These are phyloP conservation scores for Myriosclerotinia curreyana DNA, from an alignment of 2,329 filamentous ascomycete species.

Conservation along the genomic window DNA sequence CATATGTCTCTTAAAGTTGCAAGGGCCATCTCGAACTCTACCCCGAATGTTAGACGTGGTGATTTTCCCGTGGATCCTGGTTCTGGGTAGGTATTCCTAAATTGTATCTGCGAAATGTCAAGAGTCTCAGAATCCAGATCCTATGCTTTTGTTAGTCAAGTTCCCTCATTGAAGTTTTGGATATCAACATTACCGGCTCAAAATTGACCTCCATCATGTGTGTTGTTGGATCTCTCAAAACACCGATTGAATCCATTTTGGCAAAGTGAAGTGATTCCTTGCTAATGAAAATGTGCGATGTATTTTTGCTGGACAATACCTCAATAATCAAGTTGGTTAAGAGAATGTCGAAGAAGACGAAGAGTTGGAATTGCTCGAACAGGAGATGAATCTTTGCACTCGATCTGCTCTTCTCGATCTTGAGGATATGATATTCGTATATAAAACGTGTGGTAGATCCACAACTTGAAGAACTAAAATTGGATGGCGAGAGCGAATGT, in stretches of 20 bases:
- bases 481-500: too few relatives aligned
- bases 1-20: conserved; percentile 8
- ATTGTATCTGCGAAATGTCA: not conserved
- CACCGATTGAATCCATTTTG: not conserved
- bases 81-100: not conserved
- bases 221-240: not conserved
- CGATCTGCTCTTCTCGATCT: not conserved
- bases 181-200: too few relatives aligned
- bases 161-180: too few relatives aligned
- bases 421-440: not conserved
- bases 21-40: conserved; percentile 18
- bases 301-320: not conserved
- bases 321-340: not conserved
- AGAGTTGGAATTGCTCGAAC: not conserved
- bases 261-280: not conserved
- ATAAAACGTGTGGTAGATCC: not conserved
- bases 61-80: conserved; percentile 8
- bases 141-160: too few relatives aligned
- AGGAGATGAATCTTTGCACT: not conserved
- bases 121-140: not conserved
- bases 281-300: not conserved
- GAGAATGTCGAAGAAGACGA: not conserved
- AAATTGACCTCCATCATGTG: conserved; percentile 2
- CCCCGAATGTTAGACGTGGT: conserved; percentile 19
- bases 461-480: not conserved